Conservation (phyloP, 495 filamentous ascomycete species). For the Rhypophila decipiens region DNA sequence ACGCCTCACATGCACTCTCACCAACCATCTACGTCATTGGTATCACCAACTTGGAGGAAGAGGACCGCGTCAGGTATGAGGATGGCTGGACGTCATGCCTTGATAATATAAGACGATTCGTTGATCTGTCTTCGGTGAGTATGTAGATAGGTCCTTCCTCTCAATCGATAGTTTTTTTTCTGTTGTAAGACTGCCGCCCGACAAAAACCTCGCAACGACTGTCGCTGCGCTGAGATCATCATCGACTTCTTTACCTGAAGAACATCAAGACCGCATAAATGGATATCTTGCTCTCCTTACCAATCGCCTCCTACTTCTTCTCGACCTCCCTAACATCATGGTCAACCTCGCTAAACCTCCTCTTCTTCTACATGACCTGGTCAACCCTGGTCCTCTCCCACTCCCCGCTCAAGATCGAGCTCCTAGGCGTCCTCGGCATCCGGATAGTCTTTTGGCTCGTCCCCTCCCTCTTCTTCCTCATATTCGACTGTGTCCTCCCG, state of each 20-base stretch:
- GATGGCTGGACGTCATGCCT: not conserved
- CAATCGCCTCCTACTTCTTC: slow-evolving; percentile 61
- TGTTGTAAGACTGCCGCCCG: no score
- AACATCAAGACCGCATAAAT: no score
- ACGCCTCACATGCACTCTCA: no score
- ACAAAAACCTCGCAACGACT: no score
- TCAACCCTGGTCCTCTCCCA: slow-evolving; percentile 74
- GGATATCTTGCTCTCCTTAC: slow-evolving; percentile 63
- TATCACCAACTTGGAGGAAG: not conserved
- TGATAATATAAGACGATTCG: no score
- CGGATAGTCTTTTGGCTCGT: slow-evolving; percentile 68
- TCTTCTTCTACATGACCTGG: slow-evolving; percentile 93
- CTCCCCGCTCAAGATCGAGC: slow-evolving; percentile 66
- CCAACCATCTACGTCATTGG: not conserved
- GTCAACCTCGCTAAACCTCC: slow-evolving; percentile 71
- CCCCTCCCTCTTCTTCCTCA: slow-evolving; percentile 66
- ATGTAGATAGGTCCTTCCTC: no score
- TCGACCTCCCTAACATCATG: slow-evolving; percentile 50
- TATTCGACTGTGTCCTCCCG: slow-evolving; percentile 66
- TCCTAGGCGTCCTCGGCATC: slow-evolving; percentile 59
- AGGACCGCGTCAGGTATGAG: not conserved
- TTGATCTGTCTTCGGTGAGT: no score
- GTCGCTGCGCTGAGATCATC: no score
- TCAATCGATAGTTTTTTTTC: no score
- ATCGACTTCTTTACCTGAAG: no score